Evolutionary conservation across 306 rosid genomes (phyloP), one percentile per base, ranked within the genome.

Genomic region (Quercus suber): DNA sequence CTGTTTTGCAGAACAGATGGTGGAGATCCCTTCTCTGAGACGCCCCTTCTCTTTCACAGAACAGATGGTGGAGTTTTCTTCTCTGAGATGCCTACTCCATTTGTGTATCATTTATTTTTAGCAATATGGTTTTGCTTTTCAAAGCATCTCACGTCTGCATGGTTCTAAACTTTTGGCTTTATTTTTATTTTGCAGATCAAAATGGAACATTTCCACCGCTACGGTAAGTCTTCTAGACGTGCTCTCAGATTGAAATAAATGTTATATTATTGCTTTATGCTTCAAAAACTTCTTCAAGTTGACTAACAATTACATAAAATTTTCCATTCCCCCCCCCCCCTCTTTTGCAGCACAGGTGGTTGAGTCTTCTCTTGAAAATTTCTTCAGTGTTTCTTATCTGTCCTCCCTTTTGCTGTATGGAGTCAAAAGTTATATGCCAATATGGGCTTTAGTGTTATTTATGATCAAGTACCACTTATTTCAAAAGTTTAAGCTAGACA

Each of bases 291-390:
- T 69, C 73, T 55, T 65, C 73, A 72, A 77, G 21, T 21, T 71
- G 5, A 65, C 86, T 79, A 65, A 84, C 71, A 81, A 65, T 60
- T 49, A 18, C 56, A 23, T 60, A 73, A 56, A 43, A 80, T 82
- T 25, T 69, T 45, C 77, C 23, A 25, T 25, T 63, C 73, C 5
- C 60, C 12, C 5, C 60, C 12, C 61, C 27, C 30, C 76, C 8
- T 76, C 78, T 70, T 85, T 85, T 87, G 90, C 97, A 92, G 97
- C 61, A 83, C 97, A 90, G 94, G 92, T 90, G 83, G 79, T 55
- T 78, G 79, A 25, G 71, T 69, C 84, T 41, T 82, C 73, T 81
- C 72, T 1, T 64, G 61, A 13, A 53, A 68, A 58, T 76, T 83
- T 30, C 71, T 71, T 27, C 41, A 27, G 5, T 23, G 61, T 78